Percentiles rank a stretch among this genome's conserved stretches.
These are phyloP conservation scores for Grosmannia clavigera DNA, from an alignment of 2,329 filamentous ascomycete genomes.

Conservation along the genomic window DNA sequence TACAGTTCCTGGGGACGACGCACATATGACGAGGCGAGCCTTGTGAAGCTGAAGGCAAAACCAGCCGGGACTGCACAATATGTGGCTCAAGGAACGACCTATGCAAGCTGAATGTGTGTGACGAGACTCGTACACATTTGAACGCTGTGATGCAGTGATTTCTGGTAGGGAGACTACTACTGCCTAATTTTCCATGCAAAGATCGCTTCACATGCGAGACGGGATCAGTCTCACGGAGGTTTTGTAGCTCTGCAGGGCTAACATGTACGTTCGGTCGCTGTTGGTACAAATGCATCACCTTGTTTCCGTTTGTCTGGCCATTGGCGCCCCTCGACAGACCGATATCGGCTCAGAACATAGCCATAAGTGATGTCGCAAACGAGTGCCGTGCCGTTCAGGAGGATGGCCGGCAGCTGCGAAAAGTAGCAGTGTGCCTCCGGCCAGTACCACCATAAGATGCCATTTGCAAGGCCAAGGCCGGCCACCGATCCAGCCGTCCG, in stretches of 20 bases:
- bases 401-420: constrained; percentile 27
- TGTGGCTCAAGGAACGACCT: too few species aligned
- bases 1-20: background rate
- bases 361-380: constrained; percentile 30
- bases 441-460: constrained; percentile 36
- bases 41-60: background rate
- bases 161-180: too few species aligned
- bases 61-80: background rate
- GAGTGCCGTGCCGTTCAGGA: constrained; percentile 27
- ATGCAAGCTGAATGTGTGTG: too few species aligned
- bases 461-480: constrained; percentile 26
- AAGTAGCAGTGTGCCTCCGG: constrained; percentile 37
- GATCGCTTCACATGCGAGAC: too few species aligned
- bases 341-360: background rate
- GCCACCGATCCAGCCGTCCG: constrained; percentile 29
- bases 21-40: background rate
- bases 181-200: too few species aligned
- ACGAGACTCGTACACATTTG: too few species aligned
- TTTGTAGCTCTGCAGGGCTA: too few species aligned
- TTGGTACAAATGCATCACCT: background rate
- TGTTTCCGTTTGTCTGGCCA: background rate
- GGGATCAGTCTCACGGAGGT: too few species aligned
- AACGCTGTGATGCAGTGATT: too few species aligned
- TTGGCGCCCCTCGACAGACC: background rate
- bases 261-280: too few species aligned